Conservation (phyloP, 2,329 filamentous ascomycete genomes). For the Teratosphaeriaceae sp. region DNA sequence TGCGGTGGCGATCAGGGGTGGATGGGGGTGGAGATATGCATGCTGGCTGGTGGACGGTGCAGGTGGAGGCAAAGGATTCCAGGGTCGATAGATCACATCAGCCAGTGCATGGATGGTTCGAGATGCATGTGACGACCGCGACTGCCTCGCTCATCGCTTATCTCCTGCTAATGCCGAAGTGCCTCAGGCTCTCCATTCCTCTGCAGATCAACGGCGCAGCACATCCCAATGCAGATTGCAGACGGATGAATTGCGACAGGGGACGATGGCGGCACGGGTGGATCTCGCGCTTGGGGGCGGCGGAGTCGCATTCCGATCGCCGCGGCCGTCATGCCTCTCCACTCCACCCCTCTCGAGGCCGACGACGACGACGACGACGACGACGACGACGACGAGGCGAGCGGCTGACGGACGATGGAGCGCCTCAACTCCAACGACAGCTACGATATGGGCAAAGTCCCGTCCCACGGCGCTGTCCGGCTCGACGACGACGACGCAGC, state of each 20-base stretch:
- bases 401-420: background rate
- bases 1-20: background rate
- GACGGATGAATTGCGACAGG: no score
- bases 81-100: background rate
- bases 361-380: background rate
- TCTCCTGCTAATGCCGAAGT: no score
- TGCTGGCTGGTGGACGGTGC: background rate
- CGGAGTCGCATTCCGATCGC: no score
- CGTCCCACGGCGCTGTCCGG: background rate
- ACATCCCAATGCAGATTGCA: no score
- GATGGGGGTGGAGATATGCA: background rate
- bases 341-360: slow-evolving; percentile 1
- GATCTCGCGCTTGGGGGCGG: no score
- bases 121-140: background rate
- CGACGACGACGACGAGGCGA: background rate
- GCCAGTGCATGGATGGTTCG: background rate
- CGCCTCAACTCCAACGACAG: slow-evolving; percentile 3
- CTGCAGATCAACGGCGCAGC: no score
- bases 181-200: no score
- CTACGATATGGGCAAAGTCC: background rate
- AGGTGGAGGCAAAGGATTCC: background rate
- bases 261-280: no score
- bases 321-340: slow-evolving; percentile 1
- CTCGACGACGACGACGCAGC: background rate
- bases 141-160: no score